Conservation (phyloP, 805 yeast genomes). For the Priceomyces castillae region DNA sequence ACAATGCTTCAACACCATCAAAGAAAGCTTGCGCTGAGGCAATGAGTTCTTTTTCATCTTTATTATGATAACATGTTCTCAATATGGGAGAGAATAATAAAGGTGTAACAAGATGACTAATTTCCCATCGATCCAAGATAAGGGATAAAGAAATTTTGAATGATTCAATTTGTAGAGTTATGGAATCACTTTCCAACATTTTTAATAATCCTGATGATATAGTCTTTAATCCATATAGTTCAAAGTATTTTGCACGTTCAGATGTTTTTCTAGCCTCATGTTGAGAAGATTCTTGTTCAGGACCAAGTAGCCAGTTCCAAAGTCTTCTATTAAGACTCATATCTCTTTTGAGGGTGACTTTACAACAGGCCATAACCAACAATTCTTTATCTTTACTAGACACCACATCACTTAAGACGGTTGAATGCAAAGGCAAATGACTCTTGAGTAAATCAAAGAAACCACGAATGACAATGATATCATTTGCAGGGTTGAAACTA, state of each 20-base stretch:
- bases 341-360: conserved; percentile 74
- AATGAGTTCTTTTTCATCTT: conserved; percentile 43
- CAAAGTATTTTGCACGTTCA: conserved; percentile 55
- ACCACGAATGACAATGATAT: conserved; percentile 77
- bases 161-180: conserved; percentile 44
- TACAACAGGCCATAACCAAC: conserved; percentile 60
- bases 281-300: conserved; percentile 40
- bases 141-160: conserved; percentile 63
- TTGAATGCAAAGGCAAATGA: conserved; percentile 63
- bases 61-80: conserved; percentile 36
- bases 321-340: conserved; percentile 92
- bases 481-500: conserved; percentile 39
- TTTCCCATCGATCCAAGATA: conserved; percentile 92
- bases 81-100: conserved; percentile 65
- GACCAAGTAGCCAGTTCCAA: conserved; percentile 92
- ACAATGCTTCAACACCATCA: conserved; percentile 79
- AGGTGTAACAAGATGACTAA: conserved; percentile 75
- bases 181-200: conserved; percentile 34
- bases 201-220: conserved; percentile 54
- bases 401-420: conserved; percentile 48
- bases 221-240: conserved; percentile 49
- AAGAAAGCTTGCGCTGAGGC: conserved; percentile 67
- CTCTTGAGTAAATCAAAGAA: conserved; percentile 76
- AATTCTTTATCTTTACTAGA: conserved; percentile 53
- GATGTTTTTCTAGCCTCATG: conserved; percentile 10